Evolutionary conservation across 106 monocot genomes (phyloP).

Genomic region (Acorus gramineus): DNA sequence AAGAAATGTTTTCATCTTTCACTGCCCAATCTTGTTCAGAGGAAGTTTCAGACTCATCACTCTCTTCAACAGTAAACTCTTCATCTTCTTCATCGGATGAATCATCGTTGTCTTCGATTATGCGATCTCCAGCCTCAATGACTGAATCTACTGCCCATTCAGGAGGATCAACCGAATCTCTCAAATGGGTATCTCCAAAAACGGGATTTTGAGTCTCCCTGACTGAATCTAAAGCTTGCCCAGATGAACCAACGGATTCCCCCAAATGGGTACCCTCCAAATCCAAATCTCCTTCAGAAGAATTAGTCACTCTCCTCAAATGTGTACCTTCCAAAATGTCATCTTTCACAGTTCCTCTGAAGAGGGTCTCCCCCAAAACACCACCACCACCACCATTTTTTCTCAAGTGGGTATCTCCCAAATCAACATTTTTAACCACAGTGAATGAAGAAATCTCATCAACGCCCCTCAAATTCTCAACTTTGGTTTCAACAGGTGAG

Average conservation of each 20-base stretch:
- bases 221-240: constrained; percentile 10
- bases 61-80: not conserved
- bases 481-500: not conserved
- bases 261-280: constrained; percentile 7
- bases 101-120: no score
- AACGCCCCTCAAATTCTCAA: constrained; percentile 3
- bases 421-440: constrained; percentile 2
- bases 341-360: constrained; percentile 8
- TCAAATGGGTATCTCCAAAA: not conserved
- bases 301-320: constrained; percentile 6
- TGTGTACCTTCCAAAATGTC: constrained; percentile 7
- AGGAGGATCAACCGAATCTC: no score
- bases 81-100: no score
- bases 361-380: not conserved
- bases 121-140: no score
- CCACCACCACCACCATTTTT: constrained; percentile 8
- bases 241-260: constrained; percentile 8
- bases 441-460: not conserved
- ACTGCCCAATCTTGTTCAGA: not conserved
- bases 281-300: constrained; percentile 10
- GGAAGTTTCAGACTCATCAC: not conserved
- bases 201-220: not conserved
- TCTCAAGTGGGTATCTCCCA: constrained; percentile 1
- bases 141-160: no score
- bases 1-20: not conserved